Conservation (phyloP, 2,329 filamentous ascomycete genomes). For the Didymella pomorum region DNA sequence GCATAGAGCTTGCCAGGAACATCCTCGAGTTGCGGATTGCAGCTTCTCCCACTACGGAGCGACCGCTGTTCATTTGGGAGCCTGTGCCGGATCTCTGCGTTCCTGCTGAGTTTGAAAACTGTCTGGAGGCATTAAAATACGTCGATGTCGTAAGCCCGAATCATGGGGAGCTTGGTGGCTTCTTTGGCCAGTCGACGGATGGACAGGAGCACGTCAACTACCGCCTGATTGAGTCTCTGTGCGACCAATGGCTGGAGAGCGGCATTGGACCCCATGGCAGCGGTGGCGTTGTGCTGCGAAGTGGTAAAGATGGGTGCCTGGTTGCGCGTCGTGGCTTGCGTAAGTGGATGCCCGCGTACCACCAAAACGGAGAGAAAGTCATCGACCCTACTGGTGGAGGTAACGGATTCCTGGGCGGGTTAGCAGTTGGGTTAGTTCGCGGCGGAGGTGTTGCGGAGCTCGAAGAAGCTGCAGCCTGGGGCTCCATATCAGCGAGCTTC, state of each 20-base stretch:
- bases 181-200: conserved; percentile 69
- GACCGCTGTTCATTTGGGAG: conserved; percentile 88
- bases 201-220: conserved; percentile 48
- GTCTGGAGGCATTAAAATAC: conserved; percentile 60
- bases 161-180: conserved; percentile 83
- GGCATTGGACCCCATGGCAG: conserved; percentile 47
- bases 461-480: conserved; percentile 78
- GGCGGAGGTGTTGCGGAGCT: conserved; percentile 58
- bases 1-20: conserved; percentile 76
- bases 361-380: conserved; percentile 65
- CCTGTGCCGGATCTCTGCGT: conserved; percentile 89
- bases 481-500: conserved; percentile 84
- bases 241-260: conserved; percentile 47
- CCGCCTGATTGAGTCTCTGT: conserved; percentile 53
- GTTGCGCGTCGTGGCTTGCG: conserved; percentile 50
- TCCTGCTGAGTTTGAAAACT: conserved; percentile 66
- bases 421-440: conserved; percentile 64
- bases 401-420: conserved; percentile 80
- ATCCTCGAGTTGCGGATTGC: conserved; percentile 65
- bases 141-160: conserved; percentile 78
- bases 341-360: conserved; percentile 82
- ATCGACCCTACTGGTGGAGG: conserved; percentile 95
- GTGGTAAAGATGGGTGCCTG: conserved; percentile 75
- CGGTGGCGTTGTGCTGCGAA: conserved; percentile 72
- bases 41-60: conserved; percentile 29